Conservation (phyloP, 2,329 filamentous ascomycete genomes). For the Scedosporium minutisporum region DNA sequence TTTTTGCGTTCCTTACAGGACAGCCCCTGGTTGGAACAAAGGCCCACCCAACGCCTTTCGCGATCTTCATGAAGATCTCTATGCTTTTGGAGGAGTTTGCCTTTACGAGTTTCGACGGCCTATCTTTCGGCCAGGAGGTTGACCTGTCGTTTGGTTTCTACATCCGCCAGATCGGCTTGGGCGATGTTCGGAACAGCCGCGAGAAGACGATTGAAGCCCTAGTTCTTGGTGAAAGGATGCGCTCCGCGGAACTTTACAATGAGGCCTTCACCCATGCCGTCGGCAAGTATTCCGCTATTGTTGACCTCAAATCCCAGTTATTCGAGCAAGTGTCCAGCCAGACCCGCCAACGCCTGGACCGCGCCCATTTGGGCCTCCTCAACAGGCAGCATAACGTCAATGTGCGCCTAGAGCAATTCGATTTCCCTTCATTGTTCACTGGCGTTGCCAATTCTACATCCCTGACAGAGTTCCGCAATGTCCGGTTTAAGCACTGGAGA, state of each 20-base stretch:
- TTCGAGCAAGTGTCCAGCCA: constrained; percentile 59
- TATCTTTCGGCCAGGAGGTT: constrained; percentile 49
- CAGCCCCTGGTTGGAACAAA: constrained; percentile 53
- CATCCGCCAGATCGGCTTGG: constrained; percentile 65
- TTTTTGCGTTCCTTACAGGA: constrained; percentile 56
- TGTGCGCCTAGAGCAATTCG: constrained; percentile 70
- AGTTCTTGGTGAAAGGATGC: constrained; percentile 81
- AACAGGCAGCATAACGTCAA: constrained; percentile 63
- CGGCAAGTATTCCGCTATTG: constrained; percentile 71
- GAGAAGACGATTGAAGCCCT: constrained; percentile 87
- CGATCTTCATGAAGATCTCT: constrained; percentile 44
- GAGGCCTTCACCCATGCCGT: constrained; percentile 88
- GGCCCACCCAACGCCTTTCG: constrained; percentile 40
- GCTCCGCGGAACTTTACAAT: constrained; percentile 71
- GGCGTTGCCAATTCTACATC: constrained; percentile 81
- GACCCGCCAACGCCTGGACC: constrained; percentile 72
- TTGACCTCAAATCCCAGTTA: constrained; percentile 56
- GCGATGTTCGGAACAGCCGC: constrained; percentile 69
- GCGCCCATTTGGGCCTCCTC: constrained; percentile 70
- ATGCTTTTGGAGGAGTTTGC: constrained; percentile 45
- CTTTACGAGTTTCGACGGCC: constrained; percentile 45
- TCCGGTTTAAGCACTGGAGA: constrained; percentile 81
- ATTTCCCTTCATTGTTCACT: constrained; percentile 82
- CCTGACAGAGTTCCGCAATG: constrained; percentile 61
- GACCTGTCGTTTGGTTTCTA: constrained; percentile 63